Evolutionary conservation across 495 filamentous ascomycete genomes (phyloP).

Genomic region (Penicillium flavigenum): DNA sequence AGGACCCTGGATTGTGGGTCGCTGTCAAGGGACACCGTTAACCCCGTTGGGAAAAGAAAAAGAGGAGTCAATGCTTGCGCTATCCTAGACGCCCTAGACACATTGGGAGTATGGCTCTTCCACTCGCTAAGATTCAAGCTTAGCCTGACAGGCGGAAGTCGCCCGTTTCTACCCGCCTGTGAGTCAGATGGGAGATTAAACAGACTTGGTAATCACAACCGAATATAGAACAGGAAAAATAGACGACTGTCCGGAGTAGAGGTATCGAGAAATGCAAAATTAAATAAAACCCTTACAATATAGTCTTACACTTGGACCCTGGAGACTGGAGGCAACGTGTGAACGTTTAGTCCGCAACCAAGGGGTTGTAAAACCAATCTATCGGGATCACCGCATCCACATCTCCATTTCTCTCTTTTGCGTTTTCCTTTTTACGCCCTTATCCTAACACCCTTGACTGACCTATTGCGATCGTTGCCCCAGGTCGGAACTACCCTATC

Average conservation of each 20-base stretch:
- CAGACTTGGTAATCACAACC: constrained; percentile 29
- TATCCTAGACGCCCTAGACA: constrained; percentile 5
- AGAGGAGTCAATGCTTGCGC: constrained; percentile 8
- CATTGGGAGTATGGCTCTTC: not conserved
- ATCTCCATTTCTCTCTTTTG: not conserved
- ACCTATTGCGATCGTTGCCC: not conserved
- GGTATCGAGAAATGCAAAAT: not conserved
- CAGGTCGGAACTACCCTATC: constrained; percentile 11
- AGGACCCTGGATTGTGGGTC: constrained; percentile 20
- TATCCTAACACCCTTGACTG: not conserved
- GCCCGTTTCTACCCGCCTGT: constrained; percentile 25
- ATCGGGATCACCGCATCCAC: constrained; percentile 19
- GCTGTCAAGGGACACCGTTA: constrained; percentile 16
- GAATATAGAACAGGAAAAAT: constrained; percentile 10
- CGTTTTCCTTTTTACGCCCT: not conserved
- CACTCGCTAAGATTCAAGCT: constrained; percentile 11
- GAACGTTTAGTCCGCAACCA: constrained; percentile 9
- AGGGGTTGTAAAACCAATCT: constrained; percentile 14
- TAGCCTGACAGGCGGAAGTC: constrained; percentile 18
- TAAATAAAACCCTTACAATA: not conserved
- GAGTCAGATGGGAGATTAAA: constrained; percentile 22
- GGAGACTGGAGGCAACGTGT: constrained; percentile 6
- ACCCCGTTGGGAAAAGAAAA: constrained; percentile 11
- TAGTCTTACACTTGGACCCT: not conserved
- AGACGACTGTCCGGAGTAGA: not conserved